Base-by-base conservation (phyloP, 2,329 filamentous ascomycete species). In the Penicillium sp. region DNA sequence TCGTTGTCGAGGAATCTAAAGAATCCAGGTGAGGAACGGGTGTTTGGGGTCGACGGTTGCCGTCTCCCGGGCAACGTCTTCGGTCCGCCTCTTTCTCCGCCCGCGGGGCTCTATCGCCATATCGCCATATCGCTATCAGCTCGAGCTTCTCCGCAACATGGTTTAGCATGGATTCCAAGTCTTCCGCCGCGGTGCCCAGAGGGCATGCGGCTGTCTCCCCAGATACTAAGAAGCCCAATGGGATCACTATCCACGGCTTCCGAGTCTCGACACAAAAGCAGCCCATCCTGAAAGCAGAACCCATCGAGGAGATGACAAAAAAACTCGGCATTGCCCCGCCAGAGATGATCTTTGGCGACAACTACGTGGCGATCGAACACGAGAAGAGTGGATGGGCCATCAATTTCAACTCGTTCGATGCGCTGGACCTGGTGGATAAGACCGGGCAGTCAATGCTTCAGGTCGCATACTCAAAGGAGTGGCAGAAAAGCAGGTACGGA, bases 281-380 rank as follows among this genome's bases (percentile, higher is more conserved):
- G 45, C 94, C 94, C 56, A 99, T 99, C 71, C 88, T 95, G 63
- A 96, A 96, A 73, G 85, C 92, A 41, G 88, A 82, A 5, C 89
- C 91, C 45, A 97, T 99, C 67, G 91, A 96, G 67, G 83, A 83
- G 33, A 89, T 99, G 84, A 86, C 86, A 36, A 79, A 80, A 51
- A 84, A 82, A 56, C 81, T 99, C 48, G 86, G 86, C 27, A 96
- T 99, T 67, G 85, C 92, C 16, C 84, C 92, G 36, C 94, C 94
- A 8, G 94, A 99, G 76, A 99, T 99, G 94, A 99, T 99, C 60
- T 99, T 99, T 69, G 94, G 94, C 55, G 92, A 99, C 77, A 99
- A 99, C 72, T 77, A 88, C 51, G 86, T 95, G 36, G 76, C 83
- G 6, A 80, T 99, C 54, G 79, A 85, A 47, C 90, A 97, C 74